phyloP scores from a whole-genome alignment of 805 yeast genomes.

The Kockiozyma suomiensis region DNA sequence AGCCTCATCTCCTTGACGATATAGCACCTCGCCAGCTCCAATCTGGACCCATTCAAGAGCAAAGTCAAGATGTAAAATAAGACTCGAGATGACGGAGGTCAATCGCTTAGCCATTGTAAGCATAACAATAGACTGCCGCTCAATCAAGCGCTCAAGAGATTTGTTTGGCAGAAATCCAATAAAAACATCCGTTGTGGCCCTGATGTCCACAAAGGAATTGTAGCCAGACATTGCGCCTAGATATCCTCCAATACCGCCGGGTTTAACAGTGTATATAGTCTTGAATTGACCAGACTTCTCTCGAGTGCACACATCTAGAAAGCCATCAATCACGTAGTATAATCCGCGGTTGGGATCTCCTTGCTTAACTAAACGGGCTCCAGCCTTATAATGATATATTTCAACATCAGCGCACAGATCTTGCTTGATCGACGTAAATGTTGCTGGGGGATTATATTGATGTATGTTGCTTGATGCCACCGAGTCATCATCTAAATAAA shows the following conservation, averaged over 20 bases:
- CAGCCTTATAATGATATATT: conserved; percentile 56
- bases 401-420: conserved; percentile 65
- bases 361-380: conserved; percentile 61
- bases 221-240: conserved; percentile 78
- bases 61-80: conserved; percentile 76
- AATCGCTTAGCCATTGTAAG: conserved; percentile 75
- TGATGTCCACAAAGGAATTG: conserved; percentile 72
- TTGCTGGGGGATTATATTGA: not conserved
- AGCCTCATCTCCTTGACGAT: conserved; percentile 81
- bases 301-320: conserved; percentile 60
- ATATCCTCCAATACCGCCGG: conserved; percentile 89
- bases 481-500: conserved; percentile 41
- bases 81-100: conserved; percentile 64
- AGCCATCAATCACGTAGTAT: conserved; percentile 78
- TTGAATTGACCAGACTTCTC: conserved; percentile 26
- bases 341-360: conserved; percentile 72
- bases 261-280: conserved; percentile 54
- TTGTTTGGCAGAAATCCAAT: conserved; percentile 71
- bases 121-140: conserved; percentile 73
- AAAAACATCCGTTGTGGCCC: conserved; percentile 62
- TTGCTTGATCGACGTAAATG: conserved; percentile 27
- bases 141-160: conserved; percentile 66
- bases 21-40: conserved; percentile 80
- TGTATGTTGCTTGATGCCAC: conserved; percentile 25
- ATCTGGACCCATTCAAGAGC: conserved; percentile 94